Conservation (phyloP, 2,329 filamentous ascomycete genomes). For the Lojkania enalia region DNA sequence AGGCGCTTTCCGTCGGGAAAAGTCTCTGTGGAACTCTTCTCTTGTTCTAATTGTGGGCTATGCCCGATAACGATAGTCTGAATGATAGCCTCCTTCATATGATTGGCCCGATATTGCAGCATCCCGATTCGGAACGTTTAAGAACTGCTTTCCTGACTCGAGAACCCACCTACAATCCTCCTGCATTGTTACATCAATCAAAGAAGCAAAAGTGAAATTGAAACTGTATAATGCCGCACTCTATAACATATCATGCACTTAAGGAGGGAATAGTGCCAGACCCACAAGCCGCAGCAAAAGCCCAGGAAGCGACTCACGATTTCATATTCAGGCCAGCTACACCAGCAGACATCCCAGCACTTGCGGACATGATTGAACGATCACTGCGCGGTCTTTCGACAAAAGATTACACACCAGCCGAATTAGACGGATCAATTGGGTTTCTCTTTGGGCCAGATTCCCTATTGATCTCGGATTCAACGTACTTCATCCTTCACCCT, state of each 20-base stretch:
- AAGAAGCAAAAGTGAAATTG: not conserved
- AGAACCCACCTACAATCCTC: not conserved
- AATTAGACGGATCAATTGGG: conserved; percentile 42
- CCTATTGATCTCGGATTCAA: conserved; percentile 34
- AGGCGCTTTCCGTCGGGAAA: no score
- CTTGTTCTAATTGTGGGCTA: no score
- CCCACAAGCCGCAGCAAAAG: conserved; percentile 35
- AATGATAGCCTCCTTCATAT: no score
- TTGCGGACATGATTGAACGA: conserved; percentile 33
- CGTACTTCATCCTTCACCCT: conserved; percentile 42
- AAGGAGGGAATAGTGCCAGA: no score
- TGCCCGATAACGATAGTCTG: not conserved
- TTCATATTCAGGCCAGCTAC: conserved; percentile 36
- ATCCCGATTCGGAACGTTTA: conserved; percentile 3
- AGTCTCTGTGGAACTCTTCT: no score
- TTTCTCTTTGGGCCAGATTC: conserved; percentile 43
- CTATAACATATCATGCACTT: no score
- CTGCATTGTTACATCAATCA: not conserved
- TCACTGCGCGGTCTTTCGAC: conserved; percentile 34
- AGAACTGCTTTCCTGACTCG: not conserved
- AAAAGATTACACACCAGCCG: conserved; percentile 34
- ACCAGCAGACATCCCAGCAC: conserved; percentile 32
- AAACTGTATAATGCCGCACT: conserved; percentile 1
- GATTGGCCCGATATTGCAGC: conserved; percentile 16
- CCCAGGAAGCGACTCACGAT: conserved; percentile 38